Conservation (phyloP, 2,329 filamentous ascomycete species). For the Colletotrichum liriopes region DNA sequence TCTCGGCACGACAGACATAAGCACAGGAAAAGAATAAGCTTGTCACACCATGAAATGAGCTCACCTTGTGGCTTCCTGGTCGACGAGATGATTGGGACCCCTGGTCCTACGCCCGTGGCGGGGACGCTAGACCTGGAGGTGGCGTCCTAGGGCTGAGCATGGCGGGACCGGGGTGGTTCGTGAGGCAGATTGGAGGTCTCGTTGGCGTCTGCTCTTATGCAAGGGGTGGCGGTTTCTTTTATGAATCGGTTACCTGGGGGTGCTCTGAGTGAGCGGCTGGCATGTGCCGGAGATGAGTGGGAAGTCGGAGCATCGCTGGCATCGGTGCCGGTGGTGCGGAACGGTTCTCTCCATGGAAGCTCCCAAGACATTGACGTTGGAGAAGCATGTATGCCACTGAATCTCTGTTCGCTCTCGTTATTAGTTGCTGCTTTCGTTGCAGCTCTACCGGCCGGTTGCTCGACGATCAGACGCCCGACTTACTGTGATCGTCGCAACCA, state of each 20-base stretch:
- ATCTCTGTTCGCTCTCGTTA: background rate
- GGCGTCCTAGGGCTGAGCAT: conserved; percentile 41
- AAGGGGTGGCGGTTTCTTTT: background rate
- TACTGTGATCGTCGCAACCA: conserved; percentile 23
- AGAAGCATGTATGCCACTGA: background rate
- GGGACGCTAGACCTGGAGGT: conserved; percentile 3
- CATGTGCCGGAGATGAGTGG: background rate
- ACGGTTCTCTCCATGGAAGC: background rate
- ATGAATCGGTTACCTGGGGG: background rate
- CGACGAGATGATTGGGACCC: background rate
- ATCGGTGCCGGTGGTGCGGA: background rate
- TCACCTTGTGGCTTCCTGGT: background rate
- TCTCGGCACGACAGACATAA: background rate
- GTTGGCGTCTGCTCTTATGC: background rate
- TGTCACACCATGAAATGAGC: background rate
- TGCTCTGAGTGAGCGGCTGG: background rate
- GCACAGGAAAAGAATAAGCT: background rate
- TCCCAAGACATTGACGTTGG: background rate
- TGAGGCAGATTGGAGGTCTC: conserved; percentile 15
- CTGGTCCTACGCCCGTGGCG: background rate
- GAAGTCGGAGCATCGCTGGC: background rate
- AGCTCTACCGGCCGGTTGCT: background rate
- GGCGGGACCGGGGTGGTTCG: background rate
- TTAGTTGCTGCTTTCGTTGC: background rate
- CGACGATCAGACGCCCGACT: conserved; percentile 15